phyloP scores from a whole-genome alignment of 768 basidiomycete genomes.

The Phylloporus rhodoxanthus region DNA sequence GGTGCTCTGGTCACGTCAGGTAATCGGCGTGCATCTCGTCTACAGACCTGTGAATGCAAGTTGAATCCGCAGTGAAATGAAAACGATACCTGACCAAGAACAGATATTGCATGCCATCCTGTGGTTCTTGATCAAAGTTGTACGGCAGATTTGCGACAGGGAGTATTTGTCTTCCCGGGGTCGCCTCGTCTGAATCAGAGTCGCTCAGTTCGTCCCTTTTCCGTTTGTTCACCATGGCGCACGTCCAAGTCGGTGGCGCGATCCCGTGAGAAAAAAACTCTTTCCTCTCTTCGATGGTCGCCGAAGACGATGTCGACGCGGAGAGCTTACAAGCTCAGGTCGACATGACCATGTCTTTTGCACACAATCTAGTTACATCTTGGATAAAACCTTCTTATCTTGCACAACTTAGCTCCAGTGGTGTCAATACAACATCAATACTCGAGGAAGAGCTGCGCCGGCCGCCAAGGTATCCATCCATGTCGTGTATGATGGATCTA shows the following conservation, averaged over 20 bases:
- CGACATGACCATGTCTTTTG: constrained; percentile 72
- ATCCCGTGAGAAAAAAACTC: constrained; percentile 17
- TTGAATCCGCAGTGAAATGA: neutral
- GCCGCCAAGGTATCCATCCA: constrained; percentile 53
- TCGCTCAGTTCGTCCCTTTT: constrained; percentile 47
- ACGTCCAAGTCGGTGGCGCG: neutral
- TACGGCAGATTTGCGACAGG: constrained; percentile 78
- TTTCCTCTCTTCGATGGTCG: constrained; percentile 2
- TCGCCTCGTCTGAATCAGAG: constrained; percentile 56
- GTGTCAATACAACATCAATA: constrained; percentile 42
- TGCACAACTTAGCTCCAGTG: constrained; percentile 30
- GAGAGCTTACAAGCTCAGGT: constrained; percentile 78
- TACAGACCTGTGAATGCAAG: constrained; percentile 26
- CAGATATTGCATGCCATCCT: constrained; percentile 73
- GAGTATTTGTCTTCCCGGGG: constrained; percentile 63
- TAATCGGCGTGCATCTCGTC: constrained; percentile 63
- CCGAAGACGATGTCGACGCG: constrained; percentile 56
- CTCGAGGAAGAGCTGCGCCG: constrained; percentile 62
- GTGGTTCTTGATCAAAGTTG: constrained; percentile 58
- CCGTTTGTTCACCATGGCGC: constrained; percentile 41
- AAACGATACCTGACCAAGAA: constrained; percentile 67
- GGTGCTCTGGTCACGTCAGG: constrained; percentile 59
- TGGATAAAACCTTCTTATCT: constrained; percentile 62
- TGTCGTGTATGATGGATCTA: neutral
- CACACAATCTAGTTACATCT: constrained; percentile 66